Evolutionary conservation across 768 basidiomycete genomes (phyloP), one percentile per base, ranked within the genome.

Genomic region (Rubroboletus satanas): DNA sequence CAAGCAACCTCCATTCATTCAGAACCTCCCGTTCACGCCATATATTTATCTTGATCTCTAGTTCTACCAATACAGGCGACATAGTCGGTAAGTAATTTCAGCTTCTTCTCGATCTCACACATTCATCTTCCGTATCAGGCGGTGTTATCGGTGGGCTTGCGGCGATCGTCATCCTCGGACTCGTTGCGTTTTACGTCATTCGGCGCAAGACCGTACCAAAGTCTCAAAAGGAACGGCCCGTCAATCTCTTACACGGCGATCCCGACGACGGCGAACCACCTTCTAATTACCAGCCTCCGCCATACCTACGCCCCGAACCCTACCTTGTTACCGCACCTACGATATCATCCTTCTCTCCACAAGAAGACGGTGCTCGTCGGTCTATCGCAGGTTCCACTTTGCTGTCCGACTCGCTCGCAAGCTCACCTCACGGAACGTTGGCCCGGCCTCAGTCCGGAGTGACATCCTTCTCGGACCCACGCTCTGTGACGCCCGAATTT

Each of bases 221-320:
- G 43, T 65, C 71, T 31, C 64, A 70, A 35, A 85, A 83, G 59
- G 80, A 85, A 61, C 80, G 80, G 3, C 83, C 84, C 0, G 77
- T 88, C 38, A 82, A 90, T 66, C 79, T 91, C n/a, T 73, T 90
- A 23, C 76, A 83, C 1, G 74, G 71, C 18, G 70, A 77, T 44
- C 81, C 83, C 1, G 84, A 81, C 28, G 82, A 82, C 42, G 79
- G 75, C 35, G 74, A 75, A 12, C 70, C 71, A 1, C 58, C 65
- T 49, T 60, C 66, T 56, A 58, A 72, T 28, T 77, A 77, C 45
- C 80, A 83, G 38, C 79, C 84, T 8, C 87, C 87, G 5, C 79
- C 88, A 53, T 88, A 83, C 68, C 86, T 88, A 65, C 79, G 78
- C 32, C 88, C 89, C 0, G 85, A 90, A 58, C 90, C 90, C 3